Evolutionary conservation across 176 grass and related monocot genomes (phyloP).

Genomic region (Hordeum marinum): DNA sequence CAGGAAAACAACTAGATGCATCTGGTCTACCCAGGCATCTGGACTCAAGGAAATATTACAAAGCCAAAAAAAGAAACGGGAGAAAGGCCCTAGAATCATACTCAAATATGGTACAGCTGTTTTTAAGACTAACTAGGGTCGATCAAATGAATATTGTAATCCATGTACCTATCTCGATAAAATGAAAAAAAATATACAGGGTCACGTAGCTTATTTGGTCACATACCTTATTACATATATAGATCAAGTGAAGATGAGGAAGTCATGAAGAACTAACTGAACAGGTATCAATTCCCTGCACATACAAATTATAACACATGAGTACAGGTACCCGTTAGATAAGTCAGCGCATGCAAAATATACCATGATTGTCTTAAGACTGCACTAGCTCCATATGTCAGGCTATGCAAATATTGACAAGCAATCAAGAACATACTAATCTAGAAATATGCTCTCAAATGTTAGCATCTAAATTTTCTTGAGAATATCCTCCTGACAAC

Average conservation of each 20-base stretch:
- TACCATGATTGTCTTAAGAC: neutral
- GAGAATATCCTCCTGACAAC: neutral
- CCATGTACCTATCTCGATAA: neutral
- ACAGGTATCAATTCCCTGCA: neutral
- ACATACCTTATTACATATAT: slow-evolving; percentile 1
- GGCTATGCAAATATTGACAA: neutral
- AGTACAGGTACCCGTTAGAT: neutral
- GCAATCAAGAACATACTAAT: too few species aligned
- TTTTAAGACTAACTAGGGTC: neutral
- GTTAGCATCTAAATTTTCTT: neutral
- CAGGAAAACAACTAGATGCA: neutral
- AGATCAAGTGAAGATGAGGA: neutral
- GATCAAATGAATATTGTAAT: neutral
- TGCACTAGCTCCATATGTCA: neutral
- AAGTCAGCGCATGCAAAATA: neutral
- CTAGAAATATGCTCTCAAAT: neutral
- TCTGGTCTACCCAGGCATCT: neutral
- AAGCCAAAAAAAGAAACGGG: neutral
- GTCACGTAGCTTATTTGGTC: neutral
- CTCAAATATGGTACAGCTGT: neutral
- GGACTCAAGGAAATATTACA: neutral
- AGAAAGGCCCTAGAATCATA: neutral
- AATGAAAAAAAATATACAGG: neutral
- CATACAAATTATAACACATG: neutral
- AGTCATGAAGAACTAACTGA: neutral